These are phyloP conservation scores for Parascedosporium putredinis DNA, from an alignment of 2,329 filamentous ascomycete species.

Conservation along the genomic window DNA sequence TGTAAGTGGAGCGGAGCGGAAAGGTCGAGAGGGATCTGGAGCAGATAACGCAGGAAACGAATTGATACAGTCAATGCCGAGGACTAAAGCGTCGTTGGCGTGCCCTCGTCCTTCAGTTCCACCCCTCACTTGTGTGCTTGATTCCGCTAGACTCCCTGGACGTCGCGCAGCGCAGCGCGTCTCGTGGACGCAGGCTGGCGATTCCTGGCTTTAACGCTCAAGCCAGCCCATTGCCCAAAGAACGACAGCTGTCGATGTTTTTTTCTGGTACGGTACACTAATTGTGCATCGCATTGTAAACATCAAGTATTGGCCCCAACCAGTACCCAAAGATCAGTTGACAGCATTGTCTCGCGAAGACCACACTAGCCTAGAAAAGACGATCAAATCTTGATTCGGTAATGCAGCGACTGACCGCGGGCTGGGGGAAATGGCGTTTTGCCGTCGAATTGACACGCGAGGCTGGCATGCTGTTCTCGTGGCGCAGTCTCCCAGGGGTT, in stretches of 20 bases:
- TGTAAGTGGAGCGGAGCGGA: background rate
- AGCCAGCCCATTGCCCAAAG: no score
- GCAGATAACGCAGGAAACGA: background rate
- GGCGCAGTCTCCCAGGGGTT: no score
- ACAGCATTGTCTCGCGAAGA: background rate
- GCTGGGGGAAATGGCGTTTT: background rate
- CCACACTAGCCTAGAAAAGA: background rate
- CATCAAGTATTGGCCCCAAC: no score
- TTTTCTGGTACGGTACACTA: background rate
- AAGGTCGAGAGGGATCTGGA: background rate
- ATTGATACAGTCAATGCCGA: background rate
- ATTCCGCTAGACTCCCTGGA: background rate
- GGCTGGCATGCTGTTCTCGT: background rate
- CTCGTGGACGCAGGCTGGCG: no score
- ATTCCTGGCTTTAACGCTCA: no score
- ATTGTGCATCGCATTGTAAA: no score
- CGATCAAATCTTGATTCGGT: constrained; percentile 1
- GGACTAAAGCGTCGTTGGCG: background rate
- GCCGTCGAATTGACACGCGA: background rate
- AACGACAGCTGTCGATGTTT: no score
- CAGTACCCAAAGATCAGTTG: no score
- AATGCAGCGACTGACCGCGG: background rate
- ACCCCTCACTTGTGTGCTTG: background rate
- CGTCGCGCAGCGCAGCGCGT: no score
- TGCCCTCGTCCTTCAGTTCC: background rate